A percentile compares a stretch with the other conserved stretches of the same genome.
Conservation (phyloP, 352 stramenopile species). For the Phytophthora pluvialis region DNA sequence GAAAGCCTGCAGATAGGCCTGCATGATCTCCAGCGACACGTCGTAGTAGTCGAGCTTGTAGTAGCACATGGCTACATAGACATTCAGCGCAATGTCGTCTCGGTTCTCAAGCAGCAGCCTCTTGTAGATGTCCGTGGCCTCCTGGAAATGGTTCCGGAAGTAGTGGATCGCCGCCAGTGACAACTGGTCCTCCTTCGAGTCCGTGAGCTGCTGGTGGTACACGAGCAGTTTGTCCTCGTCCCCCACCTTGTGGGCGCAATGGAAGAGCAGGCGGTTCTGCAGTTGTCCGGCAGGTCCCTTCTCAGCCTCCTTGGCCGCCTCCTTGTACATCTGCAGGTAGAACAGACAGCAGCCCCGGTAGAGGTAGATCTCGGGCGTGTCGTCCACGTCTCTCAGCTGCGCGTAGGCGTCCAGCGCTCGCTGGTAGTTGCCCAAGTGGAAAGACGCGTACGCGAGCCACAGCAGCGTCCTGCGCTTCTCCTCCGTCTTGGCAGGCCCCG, state of each 20-base stretch:
- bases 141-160: constrained; percentile 94
- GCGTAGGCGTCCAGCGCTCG: constrained; percentile 92
- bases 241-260: constrained; percentile 93
- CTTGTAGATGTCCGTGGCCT: constrained; percentile 97
- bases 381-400: constrained; percentile 72
- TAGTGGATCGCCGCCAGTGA: constrained; percentile 97
- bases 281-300: constrained; percentile 72
- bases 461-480: constrained; percentile 84
- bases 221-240: constrained; percentile 96
- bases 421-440: constrained; percentile 95
- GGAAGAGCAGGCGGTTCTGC: constrained; percentile 95
- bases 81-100: constrained; percentile 96
- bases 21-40: constrained; percentile 96
- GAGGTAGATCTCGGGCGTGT: constrained; percentile 79
- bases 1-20: constrained; percentile 93
- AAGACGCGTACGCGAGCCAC: constrained; percentile 96
- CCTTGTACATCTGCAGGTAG: constrained; percentile 93
- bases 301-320: constrained; percentile 82
- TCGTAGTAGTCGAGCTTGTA: constrained; percentile 99
- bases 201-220: constrained; percentile 94
- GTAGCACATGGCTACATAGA: constrained; percentile 99
- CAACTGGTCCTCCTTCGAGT: constrained; percentile 94
- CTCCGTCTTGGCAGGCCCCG: constrained; percentile 38
- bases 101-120: constrained; percentile 93
- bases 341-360: constrained; percentile 94